Conservation (phyloP, 257 asterid genomes). For the Linderniella brevidens region DNA sequence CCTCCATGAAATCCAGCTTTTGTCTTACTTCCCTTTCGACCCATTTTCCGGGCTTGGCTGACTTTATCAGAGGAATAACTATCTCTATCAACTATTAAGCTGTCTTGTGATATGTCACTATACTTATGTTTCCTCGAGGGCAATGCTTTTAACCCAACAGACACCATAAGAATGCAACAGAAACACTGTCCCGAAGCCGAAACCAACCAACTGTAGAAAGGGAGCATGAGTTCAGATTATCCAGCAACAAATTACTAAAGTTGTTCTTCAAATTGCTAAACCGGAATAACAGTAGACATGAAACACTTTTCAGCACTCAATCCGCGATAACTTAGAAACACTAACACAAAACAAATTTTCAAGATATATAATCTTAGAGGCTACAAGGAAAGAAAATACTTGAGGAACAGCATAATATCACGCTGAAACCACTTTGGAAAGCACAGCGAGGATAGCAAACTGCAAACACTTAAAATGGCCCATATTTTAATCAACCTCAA, state of each 20-base stretch:
- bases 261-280: too few species aligned
- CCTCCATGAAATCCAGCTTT: slow-evolving; percentile 20
- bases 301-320: too few species aligned
- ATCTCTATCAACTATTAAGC: slow-evolving; percentile 20
- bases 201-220: slow-evolving; percentile 1
- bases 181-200: slow-evolving; percentile 15
- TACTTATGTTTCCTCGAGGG: slow-evolving; percentile 20
- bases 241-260: neutral
- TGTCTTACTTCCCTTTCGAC: slow-evolving; percentile 32
- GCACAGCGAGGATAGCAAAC: too few species aligned
- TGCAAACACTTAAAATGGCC: too few species aligned
- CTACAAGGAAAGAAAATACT: neutral
- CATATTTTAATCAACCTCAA: too few species aligned
- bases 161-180: slow-evolving; percentile 20
- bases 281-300: too few species aligned
- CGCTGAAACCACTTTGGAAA: neutral
- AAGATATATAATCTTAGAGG: too few species aligned
- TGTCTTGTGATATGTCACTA: slow-evolving; percentile 14
- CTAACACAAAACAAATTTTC: too few species aligned
- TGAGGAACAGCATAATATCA: neutral
- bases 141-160: slow-evolving; percentile 44
- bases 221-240: neutral
- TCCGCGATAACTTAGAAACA: too few species aligned
- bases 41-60: slow-evolving; percentile 34
- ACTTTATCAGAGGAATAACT: slow-evolving; percentile 14